Evolutionary conservation across 1,139 yeast species (phyloP), one percentile per base, ranked within the genome.

Genomic region (Geotrichum aggregatum): DNA sequence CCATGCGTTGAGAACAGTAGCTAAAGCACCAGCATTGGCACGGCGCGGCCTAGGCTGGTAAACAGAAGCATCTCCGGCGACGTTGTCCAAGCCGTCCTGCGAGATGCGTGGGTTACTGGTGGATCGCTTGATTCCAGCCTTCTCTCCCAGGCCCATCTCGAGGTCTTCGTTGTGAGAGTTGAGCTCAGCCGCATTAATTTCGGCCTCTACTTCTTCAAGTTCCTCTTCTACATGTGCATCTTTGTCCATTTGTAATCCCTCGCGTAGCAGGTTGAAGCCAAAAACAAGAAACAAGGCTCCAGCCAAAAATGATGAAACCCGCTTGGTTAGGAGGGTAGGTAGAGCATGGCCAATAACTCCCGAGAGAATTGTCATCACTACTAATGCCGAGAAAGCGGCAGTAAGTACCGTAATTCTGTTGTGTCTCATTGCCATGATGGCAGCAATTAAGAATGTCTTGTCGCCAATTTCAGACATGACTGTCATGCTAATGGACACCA

Each of bases 401-500:
- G 89, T 76, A 65, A 92, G 91, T 16, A 92, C 98, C 45, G 88
- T 76, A 61, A 79, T 63, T 64, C 95, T 76, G 21, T 91, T 80
- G 70, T 89, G 84, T 66, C 87, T 85, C 98, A 94, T 92, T 34
- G 98, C 96, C 97, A 92, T 89, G 60, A 92, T 77, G 1, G 98
- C 98, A 28, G 98, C 97, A 61, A 94, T 89, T 61, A 92, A 77
- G 66, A 92, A 92, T 0, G 99, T 92, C 72, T 92, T 94, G 70
- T 92, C 99, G 54, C 98, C 98, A 56, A 94, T 83, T 69, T 92
- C 99, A 26, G 96, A 87, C 28, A 89, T 87, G 41, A 87, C 73
- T 65, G 92, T 92, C 98, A 92, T 92, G 52, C 66, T 57, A 28
- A 65, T 59, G 5, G 76, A 65, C 61, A 71, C 69, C 42, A 66